Evolutionary conservation across 2,329 filamentous ascomycete genomes (phyloP).

Genomic region (Chrysosporium keratinophilum): DNA sequence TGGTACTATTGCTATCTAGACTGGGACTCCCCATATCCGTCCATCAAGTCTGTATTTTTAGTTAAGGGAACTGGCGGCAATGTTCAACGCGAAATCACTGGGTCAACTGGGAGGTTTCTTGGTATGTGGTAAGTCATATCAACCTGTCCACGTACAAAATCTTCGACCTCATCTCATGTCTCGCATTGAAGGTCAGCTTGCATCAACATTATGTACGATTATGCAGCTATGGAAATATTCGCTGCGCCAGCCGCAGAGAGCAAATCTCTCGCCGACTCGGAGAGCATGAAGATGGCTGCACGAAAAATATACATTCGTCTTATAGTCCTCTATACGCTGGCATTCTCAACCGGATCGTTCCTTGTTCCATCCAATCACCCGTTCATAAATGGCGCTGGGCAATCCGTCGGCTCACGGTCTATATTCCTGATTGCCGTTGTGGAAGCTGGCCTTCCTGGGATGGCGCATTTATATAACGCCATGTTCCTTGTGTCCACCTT

Average conservation of each 20-base stretch:
- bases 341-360: constrained; percentile 35
- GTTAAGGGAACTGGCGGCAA: constrained; percentile 26
- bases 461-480: constrained; percentile 37
- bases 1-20: constrained; percentile 17
- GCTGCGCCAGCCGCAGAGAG: constrained; percentile 38
- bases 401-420: constrained; percentile 29
- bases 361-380: constrained; percentile 36
- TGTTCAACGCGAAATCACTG: constrained; percentile 24
- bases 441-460: constrained; percentile 28
- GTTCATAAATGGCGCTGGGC: constrained; percentile 33
- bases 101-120: constrained; percentile 29
- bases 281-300: constrained; percentile 38
- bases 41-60: constrained; percentile 29
- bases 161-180: constrained; percentile 10
- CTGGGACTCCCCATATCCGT: constrained; percentile 30
- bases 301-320: constrained; percentile 37
- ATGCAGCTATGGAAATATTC: constrained; percentile 37
- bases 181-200: constrained; percentile 31
- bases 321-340: constrained; percentile 35
- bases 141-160: neutral
- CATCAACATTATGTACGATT: constrained; percentile 33
- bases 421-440: constrained; percentile 36
- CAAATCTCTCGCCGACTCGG: constrained; percentile 31
- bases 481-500: constrained; percentile 39
- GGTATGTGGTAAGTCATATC: constrained; percentile 28